These are phyloP conservation scores for Citeromyces hawaiiensis DNA, from an alignment of 1,139 yeast species.

Conservation along the genomic window DNA sequence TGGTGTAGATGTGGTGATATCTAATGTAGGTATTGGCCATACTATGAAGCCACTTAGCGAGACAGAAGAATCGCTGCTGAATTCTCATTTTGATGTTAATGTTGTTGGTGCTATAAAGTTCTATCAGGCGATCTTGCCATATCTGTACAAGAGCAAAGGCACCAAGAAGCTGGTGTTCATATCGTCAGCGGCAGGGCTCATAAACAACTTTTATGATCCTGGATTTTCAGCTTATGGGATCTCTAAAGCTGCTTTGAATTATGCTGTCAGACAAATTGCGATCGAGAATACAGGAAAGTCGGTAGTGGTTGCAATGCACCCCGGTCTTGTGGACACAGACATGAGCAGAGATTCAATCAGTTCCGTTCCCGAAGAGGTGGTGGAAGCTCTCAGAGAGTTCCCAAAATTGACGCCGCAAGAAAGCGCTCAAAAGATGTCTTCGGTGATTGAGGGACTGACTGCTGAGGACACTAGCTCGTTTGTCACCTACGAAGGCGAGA, in stretches of 20 bases:
- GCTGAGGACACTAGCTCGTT: no score
- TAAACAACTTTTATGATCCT: slow-evolving; percentile 8
- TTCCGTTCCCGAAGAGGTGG: not conserved
- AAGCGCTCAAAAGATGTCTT: no score
- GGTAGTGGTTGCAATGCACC: slow-evolving; percentile 16
- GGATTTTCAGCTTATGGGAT: slow-evolving; percentile 17
- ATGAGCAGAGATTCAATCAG: slow-evolving; percentile 8
- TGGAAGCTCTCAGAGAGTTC: not conserved
- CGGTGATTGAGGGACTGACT: no score
- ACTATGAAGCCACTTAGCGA: not conserved
- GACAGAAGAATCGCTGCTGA: not conserved
- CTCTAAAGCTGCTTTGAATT: slow-evolving; percentile 23
- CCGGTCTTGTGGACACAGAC: slow-evolving; percentile 20
- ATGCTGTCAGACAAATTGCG: slow-evolving; percentile 12
- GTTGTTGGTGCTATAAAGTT: slow-evolving; percentile 13
- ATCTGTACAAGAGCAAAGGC: slow-evolving; percentile 8
- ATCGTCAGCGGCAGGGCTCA: slow-evolving; percentile 15
- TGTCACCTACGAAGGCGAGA: no score
- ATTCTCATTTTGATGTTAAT: slow-evolving; percentile 9
- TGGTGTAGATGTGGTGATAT: slow-evolving; percentile 1
- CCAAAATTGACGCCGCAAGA: not conserved
- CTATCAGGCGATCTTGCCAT: slow-evolving; percentile 11
- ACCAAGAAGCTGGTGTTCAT: slow-evolving; percentile 12
- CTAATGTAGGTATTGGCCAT: slow-evolving; percentile 1
- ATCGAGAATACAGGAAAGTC: slow-evolving; percentile 13